A percentile compares a stretch with the other conserved stretches of the same genome.
phyloP scores from a whole-genome alignment of 73 alveolate species.

The Paramecium bursaria region DNA sequence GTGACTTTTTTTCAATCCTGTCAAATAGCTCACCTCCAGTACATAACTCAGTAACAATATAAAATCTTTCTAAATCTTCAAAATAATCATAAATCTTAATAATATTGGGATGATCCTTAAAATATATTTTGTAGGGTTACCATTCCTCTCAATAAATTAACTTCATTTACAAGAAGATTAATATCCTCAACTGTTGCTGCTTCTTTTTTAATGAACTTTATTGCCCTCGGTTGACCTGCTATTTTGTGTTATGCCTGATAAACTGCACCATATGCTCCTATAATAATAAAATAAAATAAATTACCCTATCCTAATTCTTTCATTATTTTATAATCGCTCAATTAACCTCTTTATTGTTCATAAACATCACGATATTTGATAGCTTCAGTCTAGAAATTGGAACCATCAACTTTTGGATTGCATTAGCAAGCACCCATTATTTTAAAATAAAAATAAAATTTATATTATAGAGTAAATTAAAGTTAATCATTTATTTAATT shows the following conservation, averaged over 20 bases:
- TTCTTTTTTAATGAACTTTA: constrained; percentile 86
- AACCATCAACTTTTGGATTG: not conserved
- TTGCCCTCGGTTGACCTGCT: constrained; percentile 78
- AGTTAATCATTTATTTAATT: too few relatives aligned
- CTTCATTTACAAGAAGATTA: constrained; percentile 69
- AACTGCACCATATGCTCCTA: constrained; percentile 87
- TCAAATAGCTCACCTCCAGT: constrained; percentile 93
- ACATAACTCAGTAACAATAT: constrained; percentile 85
- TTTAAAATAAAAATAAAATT: too few relatives aligned
- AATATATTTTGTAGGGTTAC: constrained; percentile 57
- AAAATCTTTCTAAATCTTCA: constrained; percentile 81
- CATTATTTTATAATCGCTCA: not conserved
- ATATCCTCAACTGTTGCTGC: constrained; percentile 40
- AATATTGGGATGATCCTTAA: constrained; percentile 90
- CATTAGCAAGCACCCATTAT: not conserved
- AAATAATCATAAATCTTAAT: constrained; percentile 86
- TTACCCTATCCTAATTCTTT: not conserved
- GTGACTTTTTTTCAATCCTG: constrained; percentile 69
- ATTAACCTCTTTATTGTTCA: not conserved
- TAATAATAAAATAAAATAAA: too few relatives aligned
- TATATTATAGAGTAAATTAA: too few relatives aligned
- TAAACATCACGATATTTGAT: not conserved
- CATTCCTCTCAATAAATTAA: constrained; percentile 79
- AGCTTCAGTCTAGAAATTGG: not conserved
- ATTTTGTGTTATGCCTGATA: constrained; percentile 84